A percentile compares a stretch with the other conserved stretches of the same genome.
phyloP scores from a whole-genome alignment of 345 rosid species.

The Cardamine resedifolia region DNA sequence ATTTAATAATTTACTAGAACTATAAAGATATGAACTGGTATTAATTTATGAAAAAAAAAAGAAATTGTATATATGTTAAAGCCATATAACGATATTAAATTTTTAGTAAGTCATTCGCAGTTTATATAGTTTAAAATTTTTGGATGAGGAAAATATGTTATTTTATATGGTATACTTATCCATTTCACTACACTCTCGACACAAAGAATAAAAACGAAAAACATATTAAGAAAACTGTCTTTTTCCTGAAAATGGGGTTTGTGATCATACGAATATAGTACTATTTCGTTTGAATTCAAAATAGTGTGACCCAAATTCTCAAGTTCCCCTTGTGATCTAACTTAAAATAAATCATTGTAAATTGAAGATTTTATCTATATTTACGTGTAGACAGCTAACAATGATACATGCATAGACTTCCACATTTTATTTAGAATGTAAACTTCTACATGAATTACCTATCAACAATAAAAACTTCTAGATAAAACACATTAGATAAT shows the following conservation, averaged over 20 bases:
- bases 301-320: constrained; percentile 25
- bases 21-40: neutral
- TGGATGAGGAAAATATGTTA: constrained; percentile 10
- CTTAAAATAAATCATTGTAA: neutral
- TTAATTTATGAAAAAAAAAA: neutral
- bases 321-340: neutral
- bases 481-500: too few relatives aligned
- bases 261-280: neutral
- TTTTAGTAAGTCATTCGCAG: neutral
- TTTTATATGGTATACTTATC: neutral
- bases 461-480: too few relatives aligned
- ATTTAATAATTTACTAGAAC: neutral
- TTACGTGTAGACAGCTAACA: neutral
- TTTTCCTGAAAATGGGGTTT: neutral
- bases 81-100: neutral
- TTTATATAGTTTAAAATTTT: neutral
- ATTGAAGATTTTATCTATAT: constrained; percentile 9
- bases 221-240: neutral
- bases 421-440: neutral
- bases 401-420: neutral
- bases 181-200: neutral
- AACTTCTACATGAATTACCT: neutral
- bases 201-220: neutral
- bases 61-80: neutral
- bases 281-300: constrained; percentile 27